Evolutionary conservation across 495 filamentous ascomycete species (phyloP).

Genomic region (Jackrogersella minutella): DNA sequence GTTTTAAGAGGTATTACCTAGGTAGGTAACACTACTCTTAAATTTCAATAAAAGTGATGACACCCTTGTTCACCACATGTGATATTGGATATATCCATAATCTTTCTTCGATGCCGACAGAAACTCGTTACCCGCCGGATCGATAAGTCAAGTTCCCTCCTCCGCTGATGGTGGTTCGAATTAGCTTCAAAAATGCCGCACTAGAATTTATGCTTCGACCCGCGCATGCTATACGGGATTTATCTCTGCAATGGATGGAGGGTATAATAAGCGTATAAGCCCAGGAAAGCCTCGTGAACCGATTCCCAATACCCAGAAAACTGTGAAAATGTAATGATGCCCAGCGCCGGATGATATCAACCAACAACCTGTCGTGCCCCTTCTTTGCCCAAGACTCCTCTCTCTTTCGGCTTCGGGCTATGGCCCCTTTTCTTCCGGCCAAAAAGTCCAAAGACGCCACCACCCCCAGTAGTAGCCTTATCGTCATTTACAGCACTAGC

Average conservation of each 20-base stretch:
- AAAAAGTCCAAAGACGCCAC: constrained; percentile 90
- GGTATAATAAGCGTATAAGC: constrained; percentile 15
- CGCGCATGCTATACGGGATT: constrained; percentile 4
- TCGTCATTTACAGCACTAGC: constrained; percentile 60
- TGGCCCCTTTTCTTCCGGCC: constrained; percentile 86
- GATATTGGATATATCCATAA: not conserved
- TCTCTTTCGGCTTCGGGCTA: constrained; percentile 93
- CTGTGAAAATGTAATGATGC: constrained; percentile 10
- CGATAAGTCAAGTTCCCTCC: constrained; percentile 8
- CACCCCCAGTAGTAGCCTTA: constrained; percentile 48
- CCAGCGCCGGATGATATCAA: constrained; percentile 31
- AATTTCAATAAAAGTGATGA: not conserved
- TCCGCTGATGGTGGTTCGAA: constrained; percentile 2
- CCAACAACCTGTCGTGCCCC: constrained; percentile 81
- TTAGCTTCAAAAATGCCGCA: not conserved
- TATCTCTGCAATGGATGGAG: constrained; percentile 10
- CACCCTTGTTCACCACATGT: not conserved
- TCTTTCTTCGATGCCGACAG: not conserved
- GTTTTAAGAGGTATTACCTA: not conserved
- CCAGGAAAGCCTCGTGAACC: not conserved
- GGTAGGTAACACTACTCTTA: not conserved
- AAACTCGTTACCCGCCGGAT: constrained; percentile 15
- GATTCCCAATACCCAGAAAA: constrained; percentile 9
- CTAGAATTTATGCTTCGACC: not conserved
- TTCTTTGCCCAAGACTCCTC: constrained; percentile 93